Evolutionary conservation across 495 filamentous ascomycete species (phyloP).

Genomic region (Chaetomium cochliodes): DNA sequence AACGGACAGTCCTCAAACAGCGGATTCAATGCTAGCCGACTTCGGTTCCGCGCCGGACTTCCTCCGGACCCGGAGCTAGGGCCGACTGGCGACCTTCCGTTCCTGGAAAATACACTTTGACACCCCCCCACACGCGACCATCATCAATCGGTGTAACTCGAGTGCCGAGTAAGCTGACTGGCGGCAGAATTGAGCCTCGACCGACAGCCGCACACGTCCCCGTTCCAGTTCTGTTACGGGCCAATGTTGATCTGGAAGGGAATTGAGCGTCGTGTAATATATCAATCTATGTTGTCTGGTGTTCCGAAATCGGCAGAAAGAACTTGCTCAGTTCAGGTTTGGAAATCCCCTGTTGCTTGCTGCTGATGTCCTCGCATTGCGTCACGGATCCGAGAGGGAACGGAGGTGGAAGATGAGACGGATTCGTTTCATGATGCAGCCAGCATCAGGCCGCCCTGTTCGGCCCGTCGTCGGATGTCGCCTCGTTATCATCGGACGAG

Average conservation of each 20-base stretch:
- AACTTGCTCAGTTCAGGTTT: background rate
- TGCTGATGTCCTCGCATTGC: too few species aligned
- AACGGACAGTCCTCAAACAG: background rate
- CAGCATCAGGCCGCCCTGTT: background rate
- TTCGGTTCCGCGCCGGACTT: background rate
- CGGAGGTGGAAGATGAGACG: background rate
- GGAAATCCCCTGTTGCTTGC: too few species aligned
- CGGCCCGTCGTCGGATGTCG: conserved; percentile 17
- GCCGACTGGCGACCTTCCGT: conserved; percentile 12
- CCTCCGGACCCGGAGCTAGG: conserved; percentile 2
- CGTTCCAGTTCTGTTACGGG: background rate
- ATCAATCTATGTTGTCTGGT: background rate
- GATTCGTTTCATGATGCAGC: background rate
- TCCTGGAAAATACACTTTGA: conserved; percentile 1
- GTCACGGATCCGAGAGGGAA: background rate
- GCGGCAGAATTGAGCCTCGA: background rate
- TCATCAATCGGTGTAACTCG: conserved; percentile 22
- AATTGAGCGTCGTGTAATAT: background rate
- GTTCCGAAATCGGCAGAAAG: conserved; percentile 10
- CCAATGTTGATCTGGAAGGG: background rate
- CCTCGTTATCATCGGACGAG: background rate
- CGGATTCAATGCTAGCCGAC: background rate
- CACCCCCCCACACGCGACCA: background rate
- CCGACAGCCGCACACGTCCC: background rate
- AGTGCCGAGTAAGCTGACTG: conserved; percentile 17